These are phyloP conservation scores for Platismatia glauca DNA, from an alignment of 495 filamentous ascomycete genomes.

Conservation along the genomic window DNA sequence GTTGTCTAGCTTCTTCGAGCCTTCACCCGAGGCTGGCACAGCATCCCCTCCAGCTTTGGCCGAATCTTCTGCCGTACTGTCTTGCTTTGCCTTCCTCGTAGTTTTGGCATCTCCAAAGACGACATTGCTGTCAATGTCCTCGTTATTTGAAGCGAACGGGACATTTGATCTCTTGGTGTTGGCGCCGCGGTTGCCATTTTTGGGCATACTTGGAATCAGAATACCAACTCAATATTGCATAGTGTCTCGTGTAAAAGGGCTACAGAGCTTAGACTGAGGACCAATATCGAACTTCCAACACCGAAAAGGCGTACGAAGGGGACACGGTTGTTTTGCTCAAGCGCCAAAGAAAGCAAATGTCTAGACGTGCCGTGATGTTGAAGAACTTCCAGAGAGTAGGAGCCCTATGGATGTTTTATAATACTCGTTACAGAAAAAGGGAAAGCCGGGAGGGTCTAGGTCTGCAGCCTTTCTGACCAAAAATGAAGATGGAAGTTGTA, in stretches of 20 bases:
- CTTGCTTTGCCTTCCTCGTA: slow-evolving; percentile 32
- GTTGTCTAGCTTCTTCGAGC: slow-evolving; percentile 68
- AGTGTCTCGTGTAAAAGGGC: not conserved
- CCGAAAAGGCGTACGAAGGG: too few relatives aligned
- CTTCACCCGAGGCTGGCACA: slow-evolving; percentile 34
- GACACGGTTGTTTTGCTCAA: too few relatives aligned
- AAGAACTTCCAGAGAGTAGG: too few relatives aligned
- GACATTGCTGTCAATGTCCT: slow-evolving; percentile 49
- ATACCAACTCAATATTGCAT: slow-evolving; percentile 1
- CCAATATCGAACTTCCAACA: not conserved
- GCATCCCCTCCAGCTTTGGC: slow-evolving; percentile 37
- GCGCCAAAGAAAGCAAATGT: too few relatives aligned
- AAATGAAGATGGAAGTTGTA: too few relatives aligned
- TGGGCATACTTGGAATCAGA: slow-evolving; percentile 17
- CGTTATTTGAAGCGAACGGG: slow-evolving; percentile 23
- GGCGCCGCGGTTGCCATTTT: slow-evolving; percentile 20
- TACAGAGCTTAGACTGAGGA: not conserved
- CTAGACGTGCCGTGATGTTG: too few relatives aligned
- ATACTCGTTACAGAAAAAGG: too few relatives aligned
- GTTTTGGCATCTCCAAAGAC: slow-evolving; percentile 59
- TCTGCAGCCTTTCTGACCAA: too few relatives aligned
- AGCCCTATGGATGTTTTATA: too few relatives aligned
- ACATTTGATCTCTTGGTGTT: slow-evolving; percentile 20
- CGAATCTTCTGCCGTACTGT: slow-evolving; percentile 28
- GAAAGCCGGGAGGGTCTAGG: too few relatives aligned